Conservation (phyloP, 768 basidiomycete genomes). For the Suillus bovinus region DNA sequence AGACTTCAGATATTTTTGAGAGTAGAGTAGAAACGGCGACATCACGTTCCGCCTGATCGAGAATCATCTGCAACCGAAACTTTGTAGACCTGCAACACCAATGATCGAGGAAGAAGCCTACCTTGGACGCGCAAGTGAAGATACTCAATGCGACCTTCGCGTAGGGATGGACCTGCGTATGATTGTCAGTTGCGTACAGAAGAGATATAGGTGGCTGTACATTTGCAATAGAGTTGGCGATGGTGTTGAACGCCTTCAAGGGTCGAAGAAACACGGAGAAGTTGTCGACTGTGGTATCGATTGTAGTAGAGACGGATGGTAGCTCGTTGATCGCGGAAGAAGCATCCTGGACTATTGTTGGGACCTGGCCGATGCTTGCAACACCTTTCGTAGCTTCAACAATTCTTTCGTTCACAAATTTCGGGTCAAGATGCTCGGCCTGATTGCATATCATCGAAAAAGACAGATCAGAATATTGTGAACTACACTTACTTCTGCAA, state of each 20-base stretch:
- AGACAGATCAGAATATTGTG: neutral
- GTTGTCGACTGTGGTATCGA: too few relatives aligned
- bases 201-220: neutral
- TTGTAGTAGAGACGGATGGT: neutral
- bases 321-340: neutral
- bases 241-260: neutral
- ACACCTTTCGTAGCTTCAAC: neutral
- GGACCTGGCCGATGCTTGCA: neutral
- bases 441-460: neutral
- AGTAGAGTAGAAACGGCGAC: neutral
- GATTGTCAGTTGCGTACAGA: neutral
- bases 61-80: neutral
- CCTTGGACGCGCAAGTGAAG: neutral
- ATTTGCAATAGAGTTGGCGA: neutral
- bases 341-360: too few relatives aligned
- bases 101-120: too few relatives aligned
- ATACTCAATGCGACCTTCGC: neutral
- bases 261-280: neutral
- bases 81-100: accelerated
- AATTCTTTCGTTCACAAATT: neutral
- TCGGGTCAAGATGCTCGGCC: neutral
- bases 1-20: neutral
- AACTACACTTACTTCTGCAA: neutral
- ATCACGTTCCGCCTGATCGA: neutral
- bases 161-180: neutral